Conservation (phyloP, 805 yeast species). For the Starmerella sp. region DNA sequence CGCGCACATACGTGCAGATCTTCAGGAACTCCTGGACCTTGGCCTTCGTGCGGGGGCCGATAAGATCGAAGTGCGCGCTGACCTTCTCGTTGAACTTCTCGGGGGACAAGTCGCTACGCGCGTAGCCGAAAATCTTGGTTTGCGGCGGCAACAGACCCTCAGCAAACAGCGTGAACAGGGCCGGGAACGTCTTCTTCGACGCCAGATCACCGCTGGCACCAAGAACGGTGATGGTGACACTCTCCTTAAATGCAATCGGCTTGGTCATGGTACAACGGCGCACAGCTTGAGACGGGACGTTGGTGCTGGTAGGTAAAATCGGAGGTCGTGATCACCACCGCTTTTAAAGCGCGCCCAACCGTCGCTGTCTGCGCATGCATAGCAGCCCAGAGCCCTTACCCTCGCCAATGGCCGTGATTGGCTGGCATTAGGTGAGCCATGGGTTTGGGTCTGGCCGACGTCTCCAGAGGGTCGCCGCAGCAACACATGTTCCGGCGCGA, state of each 20-base stretch:
- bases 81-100: constrained; percentile 62
- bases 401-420: background rate
- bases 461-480: background rate
- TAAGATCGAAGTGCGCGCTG: constrained; percentile 46
- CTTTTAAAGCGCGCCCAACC: constrained; percentile 5
- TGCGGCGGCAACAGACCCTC: constrained; percentile 65
- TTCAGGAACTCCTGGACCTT: constrained; percentile 50
- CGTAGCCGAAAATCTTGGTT: constrained; percentile 79
- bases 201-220: constrained; percentile 33
- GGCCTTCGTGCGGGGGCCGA: constrained; percentile 34
- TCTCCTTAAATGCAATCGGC: constrained; percentile 13
- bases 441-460: background rate
- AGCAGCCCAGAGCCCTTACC: constrained; percentile 1
- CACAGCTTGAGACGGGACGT: background rate
- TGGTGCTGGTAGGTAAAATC: background rate
- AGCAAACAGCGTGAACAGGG: constrained; percentile 37
- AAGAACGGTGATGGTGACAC: constrained; percentile 23
- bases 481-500: background rate
- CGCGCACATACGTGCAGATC: constrained; percentile 57
- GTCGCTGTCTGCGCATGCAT: constrained; percentile 2
- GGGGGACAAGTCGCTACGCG: constrained; percentile 62
- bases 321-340: background rate
- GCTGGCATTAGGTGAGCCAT: background rate
- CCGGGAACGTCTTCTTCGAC: constrained; percentile 31
- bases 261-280: background rate